Base-by-base conservation (phyloP, 306 rosid species). In the Begonia peltatifolia region DNA sequence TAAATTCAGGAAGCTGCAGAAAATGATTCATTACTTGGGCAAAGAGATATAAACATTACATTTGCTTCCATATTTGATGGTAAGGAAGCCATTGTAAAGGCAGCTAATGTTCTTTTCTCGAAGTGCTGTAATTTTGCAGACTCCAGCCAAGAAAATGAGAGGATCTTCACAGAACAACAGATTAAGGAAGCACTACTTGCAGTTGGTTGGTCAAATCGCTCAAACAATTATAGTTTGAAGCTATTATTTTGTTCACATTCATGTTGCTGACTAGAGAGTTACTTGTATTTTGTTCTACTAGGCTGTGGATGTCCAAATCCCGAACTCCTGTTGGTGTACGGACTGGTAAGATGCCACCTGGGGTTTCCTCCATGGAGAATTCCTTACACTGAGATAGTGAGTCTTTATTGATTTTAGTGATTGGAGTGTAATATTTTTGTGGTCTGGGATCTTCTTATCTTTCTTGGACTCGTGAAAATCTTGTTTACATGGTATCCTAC, bases 361-460 rank as follows among this genome's bases (percentile, higher is more conserved):
- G 95, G 97, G 61, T 89, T 84, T 68, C 90, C 97, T 54, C 83
- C 93, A 44, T 89, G 97, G 97, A 82, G 95, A 69, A 68, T 89
- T 15, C 80, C 76, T 20, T 82, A 89, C 62, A 76, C 97, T 8
- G 95, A 89, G 84, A 89, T 84, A 48, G 57, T 84, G 58, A 74
- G 94, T 84, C 36, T 50, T 59, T 50, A 36, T 54, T 25, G 41
- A 50, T 25, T 9, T 42, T 49, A 14, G 48, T 3, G 48, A 0
- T 44, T 30, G 38, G 8, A 30, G 38, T 30, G 38, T 7, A 30
- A 30, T 30, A 30, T 30, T 30, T 30, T 30, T 30, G 38, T 30
- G 7, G 38, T 7, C 38, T 0, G 38, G 38, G 8, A 30, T 30
- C 38, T 30, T 30, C 9, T 30, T 9, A 6, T 30, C 6, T 30